Base-by-base conservation (phyloP, 2,329 filamentous ascomycete genomes). In the Zymoseptoria ardabiliae region DNA sequence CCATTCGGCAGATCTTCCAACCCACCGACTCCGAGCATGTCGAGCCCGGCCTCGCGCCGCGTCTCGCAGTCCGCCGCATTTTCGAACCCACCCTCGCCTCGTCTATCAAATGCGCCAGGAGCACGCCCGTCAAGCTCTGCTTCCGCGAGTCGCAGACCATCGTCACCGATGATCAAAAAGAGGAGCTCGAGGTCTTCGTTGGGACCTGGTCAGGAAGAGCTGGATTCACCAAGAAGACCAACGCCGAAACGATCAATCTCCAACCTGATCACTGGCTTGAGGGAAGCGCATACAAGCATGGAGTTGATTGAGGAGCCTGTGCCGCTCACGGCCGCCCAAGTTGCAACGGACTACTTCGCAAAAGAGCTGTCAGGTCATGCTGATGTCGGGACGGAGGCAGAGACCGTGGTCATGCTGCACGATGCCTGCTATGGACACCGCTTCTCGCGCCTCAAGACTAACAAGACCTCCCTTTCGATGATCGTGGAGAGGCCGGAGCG, bases 401-500 rank as follows among this genome's bases (percentile, higher is more conserved):
- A 91, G 61, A 91, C 91, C 0, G 76, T 95, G 4, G 91, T 97
- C 53, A 82, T 99, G 28, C 78, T 99, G 1, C 91, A 97, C 69
- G 94, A 99, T 76, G 87, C 89, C 56, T 96, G 93, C 75, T 99
- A 97, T 72, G 92, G 93, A 22, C 94, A 99, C 76, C 87, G 91
- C 21, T 99, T 86, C 74, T 90, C 92, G 10, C 83, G 94, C 51
- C 91, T 91, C 3, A 87, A 89, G 67, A 88, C 91, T 0, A 87
- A 85, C 21, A 88, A 88, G 68, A 81, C 78, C 51, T 82, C 83
- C 17, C 80, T 97, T 1, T 85, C 79, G 68, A 89, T 86, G 58
- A 96, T 99, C 65, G 92, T 99, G 54, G 94, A 99, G 76, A 83
- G 94, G 10, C 94, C 94, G 0, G 94, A 99, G 77, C 82, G 94